Evolutionary conservation across 495 filamentous ascomycete species (phyloP), one percentile per base, ranked within the genome.

Genomic region (Hypomontagnella monticulosa): DNA sequence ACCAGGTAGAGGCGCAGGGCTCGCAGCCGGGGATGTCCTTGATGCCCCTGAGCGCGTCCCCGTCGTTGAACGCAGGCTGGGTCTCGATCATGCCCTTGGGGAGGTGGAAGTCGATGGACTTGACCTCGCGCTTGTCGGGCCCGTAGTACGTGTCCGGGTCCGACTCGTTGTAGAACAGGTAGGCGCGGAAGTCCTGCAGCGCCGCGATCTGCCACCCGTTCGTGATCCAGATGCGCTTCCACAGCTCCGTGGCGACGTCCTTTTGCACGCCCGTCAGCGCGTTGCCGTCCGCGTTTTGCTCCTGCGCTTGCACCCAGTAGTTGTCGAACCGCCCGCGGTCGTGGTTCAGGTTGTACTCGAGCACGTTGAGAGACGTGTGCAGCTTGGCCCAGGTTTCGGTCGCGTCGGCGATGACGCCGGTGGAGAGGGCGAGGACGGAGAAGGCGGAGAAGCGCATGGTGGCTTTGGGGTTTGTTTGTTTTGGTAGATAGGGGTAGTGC

Each of bases 11-110:
- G 32, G 30, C 57, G 19, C 57, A 61, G 8, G 49, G 4, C 32
- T 15, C 16, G 47, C 57, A 61, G 2, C 47, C 40, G 14, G 47
- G 57, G 14, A 61, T 61, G 48, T 54, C 41, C 16, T 1, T 32
- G 33, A 54, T 16, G 2, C 33, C 10, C 12, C 48, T 12, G 3
- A 46, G 15, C 12, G n/a, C 15, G n/a, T 52, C 57, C 23, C 43
- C 46, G 12, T 51, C 57, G n/a, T 61, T 38, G 18, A 61, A 61
- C 20, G 52, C 57, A 9, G 47, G 37, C 57, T 61, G 48, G 1
- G 57, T 52, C 57, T 61, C 57, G 8, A 52, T 11, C 47, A 61
- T 16, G 23, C 30, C 47, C 27, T 61, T 30, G 8, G 47, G 46
- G 14, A 61, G 38, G 10, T 12, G 15, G 15, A 43, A 44, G 30